phyloP scores from a whole-genome alignment of 2,329 filamentous ascomycete species.

The Sporothrix variecibatus region DNA sequence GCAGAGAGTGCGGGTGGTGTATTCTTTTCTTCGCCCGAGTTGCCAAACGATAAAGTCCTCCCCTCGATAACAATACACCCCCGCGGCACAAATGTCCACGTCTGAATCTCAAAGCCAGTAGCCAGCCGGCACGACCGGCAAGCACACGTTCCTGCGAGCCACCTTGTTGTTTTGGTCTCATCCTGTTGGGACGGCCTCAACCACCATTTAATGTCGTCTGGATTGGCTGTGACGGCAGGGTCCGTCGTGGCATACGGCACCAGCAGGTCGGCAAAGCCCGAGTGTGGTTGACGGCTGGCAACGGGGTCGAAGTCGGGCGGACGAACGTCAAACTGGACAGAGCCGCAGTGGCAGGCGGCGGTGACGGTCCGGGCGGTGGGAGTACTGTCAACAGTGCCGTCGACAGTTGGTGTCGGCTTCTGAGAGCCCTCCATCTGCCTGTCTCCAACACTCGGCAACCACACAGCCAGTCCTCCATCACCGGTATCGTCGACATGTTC shows the following conservation, averaged over 20 bases:
- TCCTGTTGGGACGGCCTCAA: conserved; percentile 43
- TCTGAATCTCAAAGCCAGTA: conserved; percentile 64
- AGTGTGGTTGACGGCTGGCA: conserved; percentile 46
- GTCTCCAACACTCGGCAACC: conserved; percentile 33
- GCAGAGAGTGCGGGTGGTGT: conserved; percentile 32
- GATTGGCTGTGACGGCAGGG: conserved; percentile 41
- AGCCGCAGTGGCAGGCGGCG: conserved; percentile 51
- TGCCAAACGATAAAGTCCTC: neutral
- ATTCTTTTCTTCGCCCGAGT: neutral
- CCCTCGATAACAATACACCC: conserved; percentile 50
- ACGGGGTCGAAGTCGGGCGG: conserved; percentile 47
- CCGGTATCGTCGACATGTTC: conserved; percentile 37
- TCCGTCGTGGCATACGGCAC: conserved; percentile 44
- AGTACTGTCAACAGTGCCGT: neutral
- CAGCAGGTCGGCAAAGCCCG: conserved; percentile 56
- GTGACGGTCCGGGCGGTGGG: conserved; percentile 24
- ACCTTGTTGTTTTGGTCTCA: conserved; percentile 36
- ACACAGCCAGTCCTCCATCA: conserved; percentile 43
- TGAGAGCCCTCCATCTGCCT: neutral
- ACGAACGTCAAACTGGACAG: conserved; percentile 58
- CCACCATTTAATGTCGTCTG: conserved; percentile 60
- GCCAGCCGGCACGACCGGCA: conserved; percentile 63
- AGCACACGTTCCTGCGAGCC: conserved; percentile 61
- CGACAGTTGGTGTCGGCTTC: neutral
- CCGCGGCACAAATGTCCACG: conserved; percentile 67